Evolutionary conservation across 2,329 filamentous ascomycete genomes (phyloP), one percentile per base, ranked within the genome.

Genomic region (Fusarium verrucosum): DNA sequence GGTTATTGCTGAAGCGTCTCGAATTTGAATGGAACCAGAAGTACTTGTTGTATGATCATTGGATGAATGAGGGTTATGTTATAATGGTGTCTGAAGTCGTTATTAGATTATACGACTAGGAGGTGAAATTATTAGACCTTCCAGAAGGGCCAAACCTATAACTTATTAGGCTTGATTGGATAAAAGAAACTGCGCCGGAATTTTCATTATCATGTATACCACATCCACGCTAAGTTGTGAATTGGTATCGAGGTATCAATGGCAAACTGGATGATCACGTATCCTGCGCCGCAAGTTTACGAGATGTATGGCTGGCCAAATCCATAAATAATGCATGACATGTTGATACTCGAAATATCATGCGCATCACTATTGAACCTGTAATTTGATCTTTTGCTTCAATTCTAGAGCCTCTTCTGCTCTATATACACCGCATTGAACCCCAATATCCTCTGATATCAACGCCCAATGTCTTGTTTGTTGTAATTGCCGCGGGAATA

Each of bases 1-100:
- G 79, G 70, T 92, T 19, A 89, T 97, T 26, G 74, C 84, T 45
- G 90, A 95, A 73, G 81, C 86, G 22, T 73, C 74, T 40, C 67
- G 70, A 35, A 58, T 66, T 16, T 68, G 62, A 45, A 11, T 26
- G 26, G 10, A 5, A 28, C 6, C 30, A 44, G 38, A 25, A 17
- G 5, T 36, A 20, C 17, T 19, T 43, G 16, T 41, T 40, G 33
- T 10, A n/a, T 26, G 46, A 22, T 20, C 7, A 43, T 36, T 17
- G n/a, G 20, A 26, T 35, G 37, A 25, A 14, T 19, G 17, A 19
- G 36, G 23, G 16, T n/a, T 26, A 10, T 28, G n/a, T 20, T 26
- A 4, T n/a, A 19, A 50, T 25, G 28, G 26, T 25, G 10, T 13
- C 14, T 38, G 22, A 19, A 19, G 33, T 25, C 8, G 14, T 14